Conservation (phyloP, 768 basidiomycete species). For the Atractiella rhizophila region DNA sequence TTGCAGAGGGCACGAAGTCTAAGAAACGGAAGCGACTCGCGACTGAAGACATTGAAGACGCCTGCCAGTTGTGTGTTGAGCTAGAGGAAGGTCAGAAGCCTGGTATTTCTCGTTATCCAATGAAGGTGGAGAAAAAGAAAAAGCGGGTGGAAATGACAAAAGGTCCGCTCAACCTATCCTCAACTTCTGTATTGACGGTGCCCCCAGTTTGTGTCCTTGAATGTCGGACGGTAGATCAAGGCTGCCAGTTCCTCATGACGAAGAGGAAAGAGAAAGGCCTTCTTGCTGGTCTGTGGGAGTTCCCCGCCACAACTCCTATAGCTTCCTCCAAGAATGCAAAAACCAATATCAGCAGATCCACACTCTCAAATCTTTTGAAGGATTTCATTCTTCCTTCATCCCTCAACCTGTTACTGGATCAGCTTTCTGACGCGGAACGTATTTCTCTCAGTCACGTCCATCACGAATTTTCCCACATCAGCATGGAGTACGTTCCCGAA, state of each 20-base stretch:
- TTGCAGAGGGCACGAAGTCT: background rate
- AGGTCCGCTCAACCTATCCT: no score
- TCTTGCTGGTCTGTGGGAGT: slow-evolving; percentile 68
- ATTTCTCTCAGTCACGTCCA: background rate
- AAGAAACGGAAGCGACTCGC: slow-evolving; percentile 3
- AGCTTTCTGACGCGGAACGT: background rate
- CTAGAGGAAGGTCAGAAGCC: slow-evolving; percentile 19
- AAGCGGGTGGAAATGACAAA: slow-evolving; percentile 59
- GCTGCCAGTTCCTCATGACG: slow-evolving; percentile 46
- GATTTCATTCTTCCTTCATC: no score
- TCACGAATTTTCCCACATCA: slow-evolving; percentile 10
- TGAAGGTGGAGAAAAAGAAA: slow-evolving; percentile 60
- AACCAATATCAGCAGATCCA: background rate
- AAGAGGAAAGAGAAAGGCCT: slow-evolving; percentile 66
- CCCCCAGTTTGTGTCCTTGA: slow-evolving; percentile 66
- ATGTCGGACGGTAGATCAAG: slow-evolving; percentile 28
- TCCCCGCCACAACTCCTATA: slow-evolving; percentile 40
- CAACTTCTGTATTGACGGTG: no score
- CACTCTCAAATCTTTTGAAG: background rate
- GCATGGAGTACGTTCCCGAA: background rate
- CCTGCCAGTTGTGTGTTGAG: slow-evolving; percentile 43
- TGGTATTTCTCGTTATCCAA: slow-evolving; percentile 48
- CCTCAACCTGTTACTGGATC: background rate
- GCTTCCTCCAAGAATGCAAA: background rate
- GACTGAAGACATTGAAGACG: slow-evolving; percentile 46